Conservation (phyloP, 805 yeast genomes). For the Millerozyma miso region DNA sequence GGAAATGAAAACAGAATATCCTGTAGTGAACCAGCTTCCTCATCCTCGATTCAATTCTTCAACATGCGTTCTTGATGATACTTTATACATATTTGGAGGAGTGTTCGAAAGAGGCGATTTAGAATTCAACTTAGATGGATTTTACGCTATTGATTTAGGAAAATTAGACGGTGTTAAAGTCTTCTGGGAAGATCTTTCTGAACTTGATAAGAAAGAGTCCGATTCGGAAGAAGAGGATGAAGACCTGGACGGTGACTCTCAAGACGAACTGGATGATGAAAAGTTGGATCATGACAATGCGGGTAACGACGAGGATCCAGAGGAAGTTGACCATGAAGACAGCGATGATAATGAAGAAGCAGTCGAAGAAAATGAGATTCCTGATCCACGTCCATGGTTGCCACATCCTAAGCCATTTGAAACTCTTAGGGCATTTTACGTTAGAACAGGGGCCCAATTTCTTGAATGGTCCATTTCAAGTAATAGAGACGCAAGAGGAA, state of each 20-base stretch:
- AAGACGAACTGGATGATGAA: constrained; percentile 59
- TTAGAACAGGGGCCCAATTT: constrained; percentile 81
- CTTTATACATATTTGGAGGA: constrained; percentile 83
- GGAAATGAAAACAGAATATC: constrained; percentile 44
- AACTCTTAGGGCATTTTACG: constrained; percentile 73
- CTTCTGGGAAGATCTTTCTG: constrained; percentile 83
- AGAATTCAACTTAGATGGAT: constrained; percentile 78
- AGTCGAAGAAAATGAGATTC: constrained; percentile 63
- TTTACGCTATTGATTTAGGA: constrained; percentile 81
- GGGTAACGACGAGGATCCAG: constrained; percentile 37
- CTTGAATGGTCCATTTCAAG: constrained; percentile 91
- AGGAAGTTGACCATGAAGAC: constrained; percentile 55
- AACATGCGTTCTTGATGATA: constrained; percentile 80
- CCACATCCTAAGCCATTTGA: constrained; percentile 97
- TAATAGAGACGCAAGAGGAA: constrained; percentile 82
- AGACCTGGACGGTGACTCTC: constrained; percentile 60
- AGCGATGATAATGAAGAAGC: constrained; percentile 62
- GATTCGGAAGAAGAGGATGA: constrained; percentile 63
- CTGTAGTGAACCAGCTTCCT: constrained; percentile 61
- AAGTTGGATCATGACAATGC: constrained; percentile 44
- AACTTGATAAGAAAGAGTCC: constrained; percentile 47
- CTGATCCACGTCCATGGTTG: constrained; percentile 93
- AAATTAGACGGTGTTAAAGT: constrained; percentile 84
- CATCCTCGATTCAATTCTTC: constrained; percentile 87
- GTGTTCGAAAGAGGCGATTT: constrained; percentile 84